Conservation (phyloP, 139 green algal species). For the Pseudopediastrum boryanum region DNA sequence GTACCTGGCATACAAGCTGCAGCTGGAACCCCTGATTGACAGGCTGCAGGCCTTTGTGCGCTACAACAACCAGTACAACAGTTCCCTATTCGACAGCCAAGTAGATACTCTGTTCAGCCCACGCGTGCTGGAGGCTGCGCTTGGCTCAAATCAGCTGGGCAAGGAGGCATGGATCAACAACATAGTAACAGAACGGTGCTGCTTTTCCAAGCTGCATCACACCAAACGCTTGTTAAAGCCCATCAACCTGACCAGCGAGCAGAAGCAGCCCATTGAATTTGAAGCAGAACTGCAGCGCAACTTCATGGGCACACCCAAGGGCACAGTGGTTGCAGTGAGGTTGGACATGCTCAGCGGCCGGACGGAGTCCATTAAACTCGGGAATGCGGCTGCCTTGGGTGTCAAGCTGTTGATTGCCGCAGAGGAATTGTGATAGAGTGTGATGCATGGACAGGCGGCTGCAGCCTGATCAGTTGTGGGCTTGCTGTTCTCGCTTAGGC, state of each 20-base stretch:
- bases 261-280: constrained; percentile 1
- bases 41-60: background rate
- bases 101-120: background rate
- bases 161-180: background rate
- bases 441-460: too few species aligned
- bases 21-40: background rate
- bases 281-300: background rate
- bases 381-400: too few species aligned
- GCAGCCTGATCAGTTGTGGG: too few species aligned
- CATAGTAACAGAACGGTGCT: background rate
- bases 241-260: background rate
- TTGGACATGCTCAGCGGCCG: constrained; percentile 7
- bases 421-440: too few species aligned
- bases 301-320: background rate
- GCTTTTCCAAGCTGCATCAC: background rate
- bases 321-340: background rate
- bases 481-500: too few species aligned
- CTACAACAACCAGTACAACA: background rate
- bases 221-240: background rate
- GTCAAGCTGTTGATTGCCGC: too few species aligned
- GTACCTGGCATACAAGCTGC: constrained; percentile 25
- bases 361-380: too few species aligned
- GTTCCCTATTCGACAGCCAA: background rate
- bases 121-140: constrained; percentile 1
- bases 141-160: background rate